These are phyloP conservation scores for Talaromyces marneffei DNA, from an alignment of 2,329 filamentous ascomycete genomes.

Conservation along the genomic window DNA sequence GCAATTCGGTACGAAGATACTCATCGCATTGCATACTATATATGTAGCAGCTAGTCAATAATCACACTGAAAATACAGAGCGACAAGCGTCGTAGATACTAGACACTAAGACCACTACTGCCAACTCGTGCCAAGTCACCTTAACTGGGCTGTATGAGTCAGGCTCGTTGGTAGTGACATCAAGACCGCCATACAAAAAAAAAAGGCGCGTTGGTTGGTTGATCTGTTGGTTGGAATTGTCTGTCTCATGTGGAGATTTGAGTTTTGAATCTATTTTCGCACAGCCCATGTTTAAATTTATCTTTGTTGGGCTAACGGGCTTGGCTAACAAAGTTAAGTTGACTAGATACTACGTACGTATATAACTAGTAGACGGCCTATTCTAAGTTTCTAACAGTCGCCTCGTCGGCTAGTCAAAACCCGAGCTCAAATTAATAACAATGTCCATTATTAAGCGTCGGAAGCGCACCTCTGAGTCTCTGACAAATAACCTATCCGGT, in stretches of 20 bases:
- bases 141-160: neutral
- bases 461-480: too few relatives aligned
- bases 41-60: neutral
- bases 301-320: neutral
- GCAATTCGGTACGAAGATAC: neutral
- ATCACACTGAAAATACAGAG: neutral
- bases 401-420: neutral
- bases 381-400: neutral
- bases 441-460: neutral
- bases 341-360: too few relatives aligned
- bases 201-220: too few relatives aligned
- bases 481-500: neutral
- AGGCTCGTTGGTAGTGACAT: neutral
- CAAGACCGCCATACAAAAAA: neutral
- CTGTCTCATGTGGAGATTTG: neutral
- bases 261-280: neutral
- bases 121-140: too few relatives aligned
- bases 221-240: neutral
- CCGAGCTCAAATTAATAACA: neutral
- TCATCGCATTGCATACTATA: neutral
- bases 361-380: too few relatives aligned
- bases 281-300: constrained; percentile 1
- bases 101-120: too few relatives aligned
- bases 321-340: too few relatives aligned
- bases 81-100: neutral